These are phyloP conservation scores for Erucastrum elatum DNA, from an alignment of 345 rosid species.

Conservation along the genomic window DNA sequence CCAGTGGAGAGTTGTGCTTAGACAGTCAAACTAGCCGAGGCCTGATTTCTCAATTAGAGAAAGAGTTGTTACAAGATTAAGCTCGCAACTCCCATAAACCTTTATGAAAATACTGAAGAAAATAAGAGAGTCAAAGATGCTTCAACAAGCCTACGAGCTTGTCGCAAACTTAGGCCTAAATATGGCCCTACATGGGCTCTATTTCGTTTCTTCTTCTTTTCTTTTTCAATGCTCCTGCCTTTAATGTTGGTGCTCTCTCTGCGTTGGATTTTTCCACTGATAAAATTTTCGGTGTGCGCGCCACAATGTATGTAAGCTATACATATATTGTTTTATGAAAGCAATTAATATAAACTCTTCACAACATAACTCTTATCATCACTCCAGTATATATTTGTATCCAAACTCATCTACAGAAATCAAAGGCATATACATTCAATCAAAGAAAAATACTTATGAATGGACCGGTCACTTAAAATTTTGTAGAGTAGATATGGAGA, in stretches of 20 bases:
- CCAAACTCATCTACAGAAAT: not conserved
- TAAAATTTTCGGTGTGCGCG: no score
- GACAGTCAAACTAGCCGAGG: not conserved
- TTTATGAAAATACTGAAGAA: not conserved
- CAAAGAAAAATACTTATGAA: not conserved
- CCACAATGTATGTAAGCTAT: not conserved
- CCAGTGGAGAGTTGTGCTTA: not conserved
- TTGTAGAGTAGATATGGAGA: not conserved
- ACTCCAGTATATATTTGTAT: not conserved
- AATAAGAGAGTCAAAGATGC: not conserved
- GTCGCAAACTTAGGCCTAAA: not conserved
- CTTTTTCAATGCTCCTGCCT: not conserved
- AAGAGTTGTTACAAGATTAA: not conserved
- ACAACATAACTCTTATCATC: not conserved
- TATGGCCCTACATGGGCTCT: not conserved
- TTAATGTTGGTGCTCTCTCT: not conserved
- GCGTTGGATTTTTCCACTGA: not conserved
- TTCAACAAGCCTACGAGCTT: not conserved
- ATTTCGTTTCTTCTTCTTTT: no score
- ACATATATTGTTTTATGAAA: not conserved
- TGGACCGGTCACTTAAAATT: not conserved
- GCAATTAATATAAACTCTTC: not conserved
- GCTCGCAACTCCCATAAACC: not conserved
- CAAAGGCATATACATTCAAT: not conserved
- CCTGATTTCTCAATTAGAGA: not conserved